Conservation (phyloP, 2,329 filamentous ascomycete species). For the Ramichloridium luteum region DNA sequence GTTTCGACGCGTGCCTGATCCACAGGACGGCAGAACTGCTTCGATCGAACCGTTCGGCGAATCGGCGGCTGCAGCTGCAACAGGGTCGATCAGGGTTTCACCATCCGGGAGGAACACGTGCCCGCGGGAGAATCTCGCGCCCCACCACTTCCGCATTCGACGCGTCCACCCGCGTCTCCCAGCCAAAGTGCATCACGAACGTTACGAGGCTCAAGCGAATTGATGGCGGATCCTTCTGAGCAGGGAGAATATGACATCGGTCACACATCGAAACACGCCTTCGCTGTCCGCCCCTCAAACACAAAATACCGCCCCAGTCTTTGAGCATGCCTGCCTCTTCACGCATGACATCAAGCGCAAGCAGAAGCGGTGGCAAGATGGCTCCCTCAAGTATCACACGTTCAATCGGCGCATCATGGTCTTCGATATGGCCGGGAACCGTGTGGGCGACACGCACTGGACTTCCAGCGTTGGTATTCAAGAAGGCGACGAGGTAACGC, state of each 20-base stretch:
- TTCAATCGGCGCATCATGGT: constrained; percentile 91
- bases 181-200: no score
- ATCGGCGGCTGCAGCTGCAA: no score
- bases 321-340: constrained; percentile 76
- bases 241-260: constrained; percentile 19
- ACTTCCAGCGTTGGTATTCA: constrained; percentile 53
- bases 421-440: constrained; percentile 68
- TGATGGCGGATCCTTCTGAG: not conserved
- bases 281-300: constrained; percentile 34
- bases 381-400: constrained; percentile 71
- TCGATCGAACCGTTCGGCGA: no score
- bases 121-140: no score
- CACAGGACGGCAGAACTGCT: no score
- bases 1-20: no score
- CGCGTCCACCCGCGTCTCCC: no score
- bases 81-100: no score
- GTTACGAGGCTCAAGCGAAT: no score
- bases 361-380: constrained; percentile 90
- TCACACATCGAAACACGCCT: constrained; percentile 24
- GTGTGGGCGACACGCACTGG: constrained; percentile 77
- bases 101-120: no score
- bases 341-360: constrained; percentile 77
- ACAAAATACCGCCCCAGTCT: constrained; percentile 59
- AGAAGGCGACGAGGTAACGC: constrained; percentile 68
- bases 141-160: no score